Evolutionary conservation across 2,329 filamentous ascomycete genomes (phyloP).

Genomic region (Immersiporthe knoxdaviesiana): DNA sequence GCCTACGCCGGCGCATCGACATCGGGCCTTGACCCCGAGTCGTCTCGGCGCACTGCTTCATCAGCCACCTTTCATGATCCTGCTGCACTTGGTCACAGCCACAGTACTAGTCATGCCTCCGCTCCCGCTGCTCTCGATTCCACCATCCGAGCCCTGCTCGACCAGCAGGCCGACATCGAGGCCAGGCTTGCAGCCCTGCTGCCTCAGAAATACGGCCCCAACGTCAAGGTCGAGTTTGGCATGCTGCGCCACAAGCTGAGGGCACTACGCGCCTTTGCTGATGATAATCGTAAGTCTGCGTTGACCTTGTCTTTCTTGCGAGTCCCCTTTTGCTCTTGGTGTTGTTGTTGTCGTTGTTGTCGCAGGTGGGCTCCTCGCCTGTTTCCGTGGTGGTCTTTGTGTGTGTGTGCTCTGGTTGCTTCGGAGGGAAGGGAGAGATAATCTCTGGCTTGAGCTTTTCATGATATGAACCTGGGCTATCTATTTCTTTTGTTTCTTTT

Average conservation of each 20-base stretch:
- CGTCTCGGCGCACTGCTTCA: slow-evolving; percentile 23
- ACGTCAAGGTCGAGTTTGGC: slow-evolving; percentile 53
- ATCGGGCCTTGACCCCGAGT: slow-evolving; percentile 18
- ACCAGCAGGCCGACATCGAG: slow-evolving; percentile 58
- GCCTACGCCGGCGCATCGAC: slow-evolving; percentile 28
- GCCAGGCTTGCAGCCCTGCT: slow-evolving; percentile 53
- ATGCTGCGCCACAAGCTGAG: slow-evolving; percentile 61
- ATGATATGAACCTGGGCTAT: too few relatives aligned
- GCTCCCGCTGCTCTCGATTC: slow-evolving; percentile 47
- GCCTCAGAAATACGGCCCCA: slow-evolving; percentile 51
- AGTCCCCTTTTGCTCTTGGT: slow-evolving; percentile 6
- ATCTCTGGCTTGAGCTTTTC: neutral
- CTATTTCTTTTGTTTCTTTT: too few relatives aligned
- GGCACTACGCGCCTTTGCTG: slow-evolving; percentile 52
- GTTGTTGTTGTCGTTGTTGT: slow-evolving; percentile 23
- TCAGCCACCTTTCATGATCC: slow-evolving; percentile 20
- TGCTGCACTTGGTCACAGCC: slow-evolving; percentile 20
- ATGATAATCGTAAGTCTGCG: slow-evolving; percentile 53
- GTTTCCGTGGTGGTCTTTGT: neutral
- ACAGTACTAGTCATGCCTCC: slow-evolving; percentile 36
- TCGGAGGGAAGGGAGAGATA: neutral
- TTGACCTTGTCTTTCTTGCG: slow-evolving; percentile 10
- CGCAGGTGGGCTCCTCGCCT: neutral
- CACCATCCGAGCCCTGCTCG: slow-evolving; percentile 50
- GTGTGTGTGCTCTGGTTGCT: too few relatives aligned